phyloP scores from a whole-genome alignment of 441 rosid species.

The Arabidopsis hybrid region DNA sequence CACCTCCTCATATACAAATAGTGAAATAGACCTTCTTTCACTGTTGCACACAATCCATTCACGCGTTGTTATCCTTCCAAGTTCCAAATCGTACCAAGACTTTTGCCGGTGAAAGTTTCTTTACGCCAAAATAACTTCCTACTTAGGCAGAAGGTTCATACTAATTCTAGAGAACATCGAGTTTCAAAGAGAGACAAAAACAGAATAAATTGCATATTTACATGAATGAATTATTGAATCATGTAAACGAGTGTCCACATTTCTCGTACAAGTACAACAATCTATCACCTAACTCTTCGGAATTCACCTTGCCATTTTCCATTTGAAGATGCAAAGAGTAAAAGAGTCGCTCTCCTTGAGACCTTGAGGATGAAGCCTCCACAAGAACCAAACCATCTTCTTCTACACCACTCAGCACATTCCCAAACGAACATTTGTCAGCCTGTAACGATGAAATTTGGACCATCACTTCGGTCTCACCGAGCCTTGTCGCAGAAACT shows the following conservation, averaged over 20 bases:
- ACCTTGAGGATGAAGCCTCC: conserved; percentile 64
- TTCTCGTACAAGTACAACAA: conserved; percentile 46
- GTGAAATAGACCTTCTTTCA: no score
- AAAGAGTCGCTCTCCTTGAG: conserved; percentile 57
- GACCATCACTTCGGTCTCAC: conserved; percentile 52
- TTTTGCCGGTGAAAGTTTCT: no score
- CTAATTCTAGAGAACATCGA: no score
- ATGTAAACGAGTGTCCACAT: conserved; percentile 28
- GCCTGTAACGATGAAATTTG: conserved; percentile 51
- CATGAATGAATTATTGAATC: background rate
- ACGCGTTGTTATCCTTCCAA: no score
- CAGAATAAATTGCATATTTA: no score
- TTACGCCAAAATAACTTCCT: no score
- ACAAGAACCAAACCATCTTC: conserved; percentile 54
- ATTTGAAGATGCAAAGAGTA: conserved; percentile 58
- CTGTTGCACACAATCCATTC: no score
- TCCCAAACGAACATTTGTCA: conserved; percentile 28
- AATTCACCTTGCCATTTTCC: conserved; percentile 39
- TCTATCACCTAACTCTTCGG: conserved; percentile 49
- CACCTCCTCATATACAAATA: no score
- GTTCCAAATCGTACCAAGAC: no score
- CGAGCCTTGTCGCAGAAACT: conserved; percentile 51
- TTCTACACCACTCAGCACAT: conserved; percentile 54
- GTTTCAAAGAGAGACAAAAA: no score
- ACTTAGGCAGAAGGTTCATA: no score